Base-by-base conservation (phyloP, 306 rosid genomes). In the Sindora glabra region DNA sequence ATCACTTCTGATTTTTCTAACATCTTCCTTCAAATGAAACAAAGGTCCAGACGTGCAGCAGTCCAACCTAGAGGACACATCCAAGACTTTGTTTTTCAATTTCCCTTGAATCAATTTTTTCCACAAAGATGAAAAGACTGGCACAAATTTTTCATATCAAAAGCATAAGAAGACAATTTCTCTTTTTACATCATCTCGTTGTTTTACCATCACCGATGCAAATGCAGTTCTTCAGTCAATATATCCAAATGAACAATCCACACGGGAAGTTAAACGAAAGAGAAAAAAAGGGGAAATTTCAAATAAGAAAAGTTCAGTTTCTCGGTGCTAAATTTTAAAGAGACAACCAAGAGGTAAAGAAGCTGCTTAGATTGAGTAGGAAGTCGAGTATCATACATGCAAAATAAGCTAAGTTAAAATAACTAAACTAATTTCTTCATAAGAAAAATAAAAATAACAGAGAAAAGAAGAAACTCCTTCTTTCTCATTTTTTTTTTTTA, bases 1-100 rank as follows among this genome's bases (percentile, higher is more conserved):
- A n/a, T n/a, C n/a, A n/a, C n/a, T n/a, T 81, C 75, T 66, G 32
- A 42, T 72, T 69, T 82, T 70, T 78, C n/a, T n/a, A n/a, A n/a
- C n/a, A n/a, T 29, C 4, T n/a, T 41, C 73, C 48, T 34, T 59
- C 72, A 64, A 63, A 68, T 67, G 29, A 51, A 61, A 51, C n/a
- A n/a, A n/a, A 40, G 22, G 16, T 65, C 63, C 67, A 58, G 21
- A 77, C n/a, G n/a, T n/a, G n/a, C n/a, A n/a, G n/a, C n/a, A 67
- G 46, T 73, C 64, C 66, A 38, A 10, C 56, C 50, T 40, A 55
- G 11, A 30, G 56, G 53, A 67, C 61, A 52, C 76, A 48, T 24
- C 50, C 58, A 25, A 46, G 55, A 34, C 66, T 6, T n/a, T n/a
- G n/a, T n/a, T n/a, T 53, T 21, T 14, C 52, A 24, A 38, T 47